Conservation (phyloP, 164 flowering plant genomes). For the Vitis rupestris region DNA sequence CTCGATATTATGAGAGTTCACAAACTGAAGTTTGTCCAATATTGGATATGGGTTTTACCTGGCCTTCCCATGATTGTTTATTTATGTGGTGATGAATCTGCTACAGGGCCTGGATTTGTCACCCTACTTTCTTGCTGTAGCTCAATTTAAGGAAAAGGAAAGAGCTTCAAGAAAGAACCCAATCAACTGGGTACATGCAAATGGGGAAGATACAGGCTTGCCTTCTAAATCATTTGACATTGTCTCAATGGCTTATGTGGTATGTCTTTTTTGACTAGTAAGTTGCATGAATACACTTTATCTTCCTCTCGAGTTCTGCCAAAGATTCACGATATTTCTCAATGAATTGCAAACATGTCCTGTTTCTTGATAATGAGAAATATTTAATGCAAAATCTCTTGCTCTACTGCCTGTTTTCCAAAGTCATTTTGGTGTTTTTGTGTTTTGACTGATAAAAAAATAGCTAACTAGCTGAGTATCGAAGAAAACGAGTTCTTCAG, state of each 20-base stretch:
- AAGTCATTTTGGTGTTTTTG: too few relatives aligned
- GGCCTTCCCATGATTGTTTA: too few relatives aligned
- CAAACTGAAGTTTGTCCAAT: neutral
- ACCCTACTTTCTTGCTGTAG: conserved; percentile 77
- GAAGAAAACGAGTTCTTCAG: too few relatives aligned
- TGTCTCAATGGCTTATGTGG: conserved; percentile 61
- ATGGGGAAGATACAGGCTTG: conserved; percentile 72
- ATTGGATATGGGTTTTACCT: neutral
- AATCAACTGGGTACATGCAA: conserved; percentile 65
- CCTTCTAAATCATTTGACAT: conserved; percentile 62
- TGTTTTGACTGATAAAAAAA: too few relatives aligned
- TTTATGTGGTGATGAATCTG: conserved; percentile 4
- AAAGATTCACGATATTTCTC: neutral
- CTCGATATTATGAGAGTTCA: neutral
- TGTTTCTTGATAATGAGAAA: neutral
- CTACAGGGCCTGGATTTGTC: conserved; percentile 68
- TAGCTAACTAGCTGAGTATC: too few relatives aligned
- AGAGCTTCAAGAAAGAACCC: conserved; percentile 30
- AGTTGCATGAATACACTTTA: neutral
- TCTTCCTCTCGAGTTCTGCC: neutral
- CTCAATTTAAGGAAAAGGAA: conserved; percentile 56
- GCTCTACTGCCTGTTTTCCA: too few relatives aligned
- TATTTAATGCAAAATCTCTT: too few relatives aligned
- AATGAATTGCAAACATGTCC: neutral
- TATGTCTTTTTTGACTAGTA: conserved; percentile 19